Percentiles rank a stretch among this genome's conserved stretches.
Conservation (phyloP, 495 filamentous ascomycete species). For the Glarea lozoyensis region DNA sequence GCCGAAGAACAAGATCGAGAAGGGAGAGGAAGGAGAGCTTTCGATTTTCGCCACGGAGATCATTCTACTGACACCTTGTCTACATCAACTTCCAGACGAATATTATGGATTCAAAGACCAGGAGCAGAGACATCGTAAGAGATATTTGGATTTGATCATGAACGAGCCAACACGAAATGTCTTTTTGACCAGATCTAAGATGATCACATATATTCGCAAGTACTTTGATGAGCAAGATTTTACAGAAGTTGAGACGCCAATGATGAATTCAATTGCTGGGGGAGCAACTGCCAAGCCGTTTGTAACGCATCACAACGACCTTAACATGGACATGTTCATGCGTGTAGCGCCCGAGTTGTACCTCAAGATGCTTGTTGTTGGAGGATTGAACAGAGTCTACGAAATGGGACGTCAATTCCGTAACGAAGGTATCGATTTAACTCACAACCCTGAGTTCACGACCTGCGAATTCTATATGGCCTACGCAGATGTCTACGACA, state of each 20-base stretch:
- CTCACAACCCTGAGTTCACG: slow-evolving; percentile 98
- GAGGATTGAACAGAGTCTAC: slow-evolving; percentile 85
- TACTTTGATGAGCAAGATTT: slow-evolving; percentile 84
- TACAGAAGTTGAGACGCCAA: slow-evolving; percentile 92
- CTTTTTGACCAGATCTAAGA: slow-evolving; percentile 74
- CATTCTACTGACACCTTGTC: slow-evolving; percentile 76
- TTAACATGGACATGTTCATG: slow-evolving; percentile 89
- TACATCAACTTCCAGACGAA: slow-evolving; percentile 88
- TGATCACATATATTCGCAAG: slow-evolving; percentile 73
- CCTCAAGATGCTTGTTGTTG: slow-evolving; percentile 92
- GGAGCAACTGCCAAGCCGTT: slow-evolving; percentile 96
- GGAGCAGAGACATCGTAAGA: slow-evolving; percentile 83
- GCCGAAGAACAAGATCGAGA: slow-evolving; percentile 66
- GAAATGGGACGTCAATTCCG: slow-evolving; percentile 88
- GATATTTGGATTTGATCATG: slow-evolving; percentile 94
- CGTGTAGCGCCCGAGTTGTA: slow-evolving; percentile 91
- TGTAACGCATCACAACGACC: slow-evolving; percentile 87
- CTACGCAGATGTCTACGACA: slow-evolving; percentile 84
- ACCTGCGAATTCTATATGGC: slow-evolving; percentile 97
- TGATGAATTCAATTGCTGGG: slow-evolving; percentile 93
- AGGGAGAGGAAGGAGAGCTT: slow-evolving; percentile 73
- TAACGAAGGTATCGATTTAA: slow-evolving; percentile 93
- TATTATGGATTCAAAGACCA: slow-evolving; percentile 92
- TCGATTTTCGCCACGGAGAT: slow-evolving; percentile 89
- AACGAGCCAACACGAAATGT: slow-evolving; percentile 76